Evolutionary conservation across 176 grass and related monocot species (phyloP).

Genomic region (Triticum urartu): DNA sequence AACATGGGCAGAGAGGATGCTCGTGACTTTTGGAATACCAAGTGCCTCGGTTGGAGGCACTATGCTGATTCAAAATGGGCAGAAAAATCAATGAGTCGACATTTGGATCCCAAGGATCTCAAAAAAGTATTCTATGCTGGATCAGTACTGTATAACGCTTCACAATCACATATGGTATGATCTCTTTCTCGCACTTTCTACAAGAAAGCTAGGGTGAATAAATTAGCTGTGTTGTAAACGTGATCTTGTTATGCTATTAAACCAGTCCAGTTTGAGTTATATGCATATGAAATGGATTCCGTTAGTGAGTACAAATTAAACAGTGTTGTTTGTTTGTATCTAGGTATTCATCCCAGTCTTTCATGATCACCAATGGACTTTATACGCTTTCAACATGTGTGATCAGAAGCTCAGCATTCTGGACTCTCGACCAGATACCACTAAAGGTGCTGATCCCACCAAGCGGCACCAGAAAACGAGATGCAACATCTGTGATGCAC

Average conservation of each 20-base stretch:
- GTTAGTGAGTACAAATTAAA: not conserved
- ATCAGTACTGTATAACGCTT: not conserved
- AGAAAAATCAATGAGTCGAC: not conserved
- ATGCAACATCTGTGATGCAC: not conserved
- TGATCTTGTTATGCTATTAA: not conserved
- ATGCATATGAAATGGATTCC: not conserved
- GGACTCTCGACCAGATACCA: not conserved
- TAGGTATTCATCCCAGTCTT: not conserved
- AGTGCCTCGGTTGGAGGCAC: not conserved
- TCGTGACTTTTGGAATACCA: not conserved
- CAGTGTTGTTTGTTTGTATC: not conserved
- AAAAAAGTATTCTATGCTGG: not conserved
- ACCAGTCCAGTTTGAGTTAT: not conserved
- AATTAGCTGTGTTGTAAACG: not conserved
- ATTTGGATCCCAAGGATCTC: not conserved
- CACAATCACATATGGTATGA: slow-evolving; percentile 5
- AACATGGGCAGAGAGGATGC: not conserved
- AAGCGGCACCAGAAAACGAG: not conserved
- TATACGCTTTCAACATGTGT: slow-evolving; percentile 22
- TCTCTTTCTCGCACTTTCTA: not conserved
- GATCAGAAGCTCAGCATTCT: slow-evolving; percentile 6
- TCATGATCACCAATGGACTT: not conserved
- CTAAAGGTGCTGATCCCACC: not conserved
- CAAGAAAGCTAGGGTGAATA: no score
- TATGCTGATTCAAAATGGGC: not conserved